Conservation (phyloP, 2,329 filamentous ascomycete genomes). For the Arthrobotrys sinensis region DNA sequence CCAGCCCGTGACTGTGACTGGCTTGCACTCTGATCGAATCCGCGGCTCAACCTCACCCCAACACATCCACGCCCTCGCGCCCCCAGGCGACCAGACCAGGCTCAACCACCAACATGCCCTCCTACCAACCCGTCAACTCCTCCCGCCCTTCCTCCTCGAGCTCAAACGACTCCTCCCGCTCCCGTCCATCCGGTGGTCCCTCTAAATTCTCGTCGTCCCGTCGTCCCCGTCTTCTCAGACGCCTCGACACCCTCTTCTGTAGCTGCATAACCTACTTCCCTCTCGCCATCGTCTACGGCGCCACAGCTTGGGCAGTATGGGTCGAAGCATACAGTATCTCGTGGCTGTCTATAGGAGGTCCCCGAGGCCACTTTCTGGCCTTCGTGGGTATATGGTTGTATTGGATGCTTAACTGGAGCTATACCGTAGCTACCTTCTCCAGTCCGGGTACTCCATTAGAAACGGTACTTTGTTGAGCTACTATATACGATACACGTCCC, state of each 20-base stretch:
- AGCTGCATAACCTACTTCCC: conserved; percentile 84
- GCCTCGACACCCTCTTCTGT: conserved; percentile 75
- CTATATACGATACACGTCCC: background rate
- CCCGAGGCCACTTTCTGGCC: conserved; percentile 73
- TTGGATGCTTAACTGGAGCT: conserved; percentile 85
- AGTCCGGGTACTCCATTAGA: conserved; percentile 79
- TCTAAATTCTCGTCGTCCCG: conserved; percentile 53
- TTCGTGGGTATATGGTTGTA: conserved; percentile 80
- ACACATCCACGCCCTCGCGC: background rate
- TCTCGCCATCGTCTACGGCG: conserved; percentile 86
- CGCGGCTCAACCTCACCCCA: background rate
- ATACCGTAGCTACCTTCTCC: conserved; percentile 94
- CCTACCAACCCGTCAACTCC: conserved; percentile 46
- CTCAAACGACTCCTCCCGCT: conserved; percentile 58
- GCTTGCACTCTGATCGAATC: no score
- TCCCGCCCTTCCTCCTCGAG: conserved; percentile 57
- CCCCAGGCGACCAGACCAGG: background rate
- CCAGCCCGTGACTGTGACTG: no score
- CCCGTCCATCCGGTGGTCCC: conserved; percentile 46
- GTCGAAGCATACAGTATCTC: conserved; percentile 80
- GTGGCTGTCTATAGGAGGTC: conserved; percentile 70
- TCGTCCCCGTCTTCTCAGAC: conserved; percentile 62
- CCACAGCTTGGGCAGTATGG: conserved; percentile 96
- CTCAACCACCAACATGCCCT: conserved; percentile 37
- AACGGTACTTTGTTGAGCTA: conserved; percentile 48